These are phyloP conservation scores for Tubosaeta sp. DNA, from an alignment of 768 basidiomycete species.

Conservation along the genomic window DNA sequence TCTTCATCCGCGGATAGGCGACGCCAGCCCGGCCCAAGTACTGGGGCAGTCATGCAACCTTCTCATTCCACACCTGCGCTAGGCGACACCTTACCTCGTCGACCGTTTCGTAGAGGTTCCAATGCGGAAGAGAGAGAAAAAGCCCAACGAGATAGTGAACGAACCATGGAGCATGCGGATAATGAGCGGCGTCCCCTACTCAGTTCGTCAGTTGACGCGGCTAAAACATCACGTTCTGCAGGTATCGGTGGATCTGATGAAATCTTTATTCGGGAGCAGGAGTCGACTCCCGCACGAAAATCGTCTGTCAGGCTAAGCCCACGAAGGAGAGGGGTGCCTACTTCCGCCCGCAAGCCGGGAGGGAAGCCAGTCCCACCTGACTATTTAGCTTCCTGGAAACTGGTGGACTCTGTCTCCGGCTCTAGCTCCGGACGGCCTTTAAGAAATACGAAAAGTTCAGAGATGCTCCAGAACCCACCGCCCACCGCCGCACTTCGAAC, in stretches of 20 bases:
- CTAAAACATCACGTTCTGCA: conserved; percentile 11
- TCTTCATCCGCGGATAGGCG: conserved; percentile 25
- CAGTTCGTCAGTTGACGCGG: conserved; percentile 15
- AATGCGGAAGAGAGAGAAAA: conserved; percentile 26
- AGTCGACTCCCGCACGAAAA: conserved; percentile 9
- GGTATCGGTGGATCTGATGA: conserved; percentile 21
- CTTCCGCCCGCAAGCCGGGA: conserved; percentile 14
- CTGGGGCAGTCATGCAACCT: conserved; percentile 21
- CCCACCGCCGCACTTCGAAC: conserved; percentile 21
- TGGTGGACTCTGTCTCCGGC: conserved; percentile 30
- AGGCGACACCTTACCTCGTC: conserved; percentile 30
- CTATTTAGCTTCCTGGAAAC: conserved; percentile 23
- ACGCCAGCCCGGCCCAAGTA: conserved; percentile 20
- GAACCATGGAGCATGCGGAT: conserved; percentile 16
- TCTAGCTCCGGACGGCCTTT: conserved; percentile 31
- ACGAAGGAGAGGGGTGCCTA: conserved; percentile 13
- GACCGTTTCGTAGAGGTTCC: conserved; percentile 26
- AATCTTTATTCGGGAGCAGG: conserved; percentile 16
- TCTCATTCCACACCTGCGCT: conserved; percentile 27
- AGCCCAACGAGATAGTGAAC: conserved; percentile 20
- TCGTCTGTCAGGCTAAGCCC: conserved; percentile 17
- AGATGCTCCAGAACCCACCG: conserved; percentile 22
- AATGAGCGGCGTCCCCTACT: conserved; percentile 17
- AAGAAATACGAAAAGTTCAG: conserved; percentile 29
- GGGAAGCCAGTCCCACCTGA: conserved; percentile 23